Conservation (phyloP, 1,284 basidiomycete genomes). For the Spongispora temasekensis region DNA sequence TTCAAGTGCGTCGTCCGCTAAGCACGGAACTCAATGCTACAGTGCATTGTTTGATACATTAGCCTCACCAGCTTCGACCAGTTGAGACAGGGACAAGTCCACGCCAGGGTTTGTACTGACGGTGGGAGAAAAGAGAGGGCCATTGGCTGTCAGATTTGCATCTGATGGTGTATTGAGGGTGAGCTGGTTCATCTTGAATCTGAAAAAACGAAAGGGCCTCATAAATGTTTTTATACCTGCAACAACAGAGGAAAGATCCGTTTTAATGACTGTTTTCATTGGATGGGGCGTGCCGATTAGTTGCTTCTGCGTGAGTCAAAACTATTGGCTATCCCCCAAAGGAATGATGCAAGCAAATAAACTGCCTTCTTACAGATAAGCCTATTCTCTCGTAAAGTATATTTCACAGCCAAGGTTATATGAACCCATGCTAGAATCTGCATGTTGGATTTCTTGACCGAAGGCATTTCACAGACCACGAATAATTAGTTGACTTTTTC, state of each 20-base stretch:
- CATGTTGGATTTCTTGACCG: background rate
- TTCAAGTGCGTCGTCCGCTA: background rate
- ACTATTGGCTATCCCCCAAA: background rate
- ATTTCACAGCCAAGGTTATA: background rate
- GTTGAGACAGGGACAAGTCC: background rate
- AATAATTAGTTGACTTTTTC: too few species aligned
- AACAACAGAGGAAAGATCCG: background rate
- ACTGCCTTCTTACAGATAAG: background rate
- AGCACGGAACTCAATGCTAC: background rate
- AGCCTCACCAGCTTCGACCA: conserved; percentile 1
- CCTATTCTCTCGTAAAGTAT: background rate
- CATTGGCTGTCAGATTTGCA: too few species aligned
- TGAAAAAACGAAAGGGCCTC: background rate
- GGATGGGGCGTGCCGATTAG: background rate
- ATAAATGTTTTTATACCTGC: conserved; percentile 9
- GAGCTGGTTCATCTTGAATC: conserved; percentile 6
- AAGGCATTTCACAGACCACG: too few species aligned
- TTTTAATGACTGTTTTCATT: background rate
- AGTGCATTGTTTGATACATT: background rate
- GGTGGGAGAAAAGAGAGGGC: too few species aligned
- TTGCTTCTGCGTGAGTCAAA: background rate
- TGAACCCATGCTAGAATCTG: background rate
- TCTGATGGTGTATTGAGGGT: background rate
- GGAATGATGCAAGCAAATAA: too few species aligned
- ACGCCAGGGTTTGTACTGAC: background rate